Evolutionary conservation across 257 asterid genomes (phyloP), one percentile per base, ranked within the genome.

Genomic region (Thymus mandschuricus): DNA sequence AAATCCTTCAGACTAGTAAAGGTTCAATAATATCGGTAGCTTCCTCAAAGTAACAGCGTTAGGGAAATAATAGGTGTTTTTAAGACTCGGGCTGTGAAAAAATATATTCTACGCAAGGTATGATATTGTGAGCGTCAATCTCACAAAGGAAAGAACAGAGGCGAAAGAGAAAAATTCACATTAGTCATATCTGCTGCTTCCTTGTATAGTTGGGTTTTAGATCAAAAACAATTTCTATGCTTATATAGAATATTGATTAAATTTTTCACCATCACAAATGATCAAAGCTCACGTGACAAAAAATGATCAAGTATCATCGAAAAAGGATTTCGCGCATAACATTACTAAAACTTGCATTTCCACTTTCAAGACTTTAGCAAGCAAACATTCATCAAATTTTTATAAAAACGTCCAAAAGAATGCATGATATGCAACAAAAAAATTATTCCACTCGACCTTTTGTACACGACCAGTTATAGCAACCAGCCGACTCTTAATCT

Each of bases 381-480:
- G 34, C 27, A 69, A n/a, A 55, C 56, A 11, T 59, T 33, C 52
- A 46, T 29, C 3, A 21, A 10, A 50, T 44, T 11, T 49, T 64
- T 69, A 46, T 50, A 5, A 55, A 11, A 67, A 38, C 30, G 49
- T 15, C 68, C 33, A 55, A 58, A 41, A 69, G 48, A 30, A 68
- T 29, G 69, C 40, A 29, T 30, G 55, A 31, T n/a, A 31, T n/a
- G 49, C 7, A 57, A 44, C 66, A 69, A 60, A 65, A 56, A 60
- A 76, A 45, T 68, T 50, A 59, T 46, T 58, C 55, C 65, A 65
- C 55, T 21, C 61, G 72, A 93, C 98, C 98, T 94, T 94, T 73
- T 94, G 98, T 69, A 94, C 97, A 45, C 98, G 98, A 38, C 97
- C 97, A 27, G 97, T 89, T 74, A 94, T 91, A 68, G 98, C 96